Percentiles rank a stretch among this genome's conserved stretches.
Conservation (phyloP, 805 yeast species). For the Scheffersomyces lignosus region DNA sequence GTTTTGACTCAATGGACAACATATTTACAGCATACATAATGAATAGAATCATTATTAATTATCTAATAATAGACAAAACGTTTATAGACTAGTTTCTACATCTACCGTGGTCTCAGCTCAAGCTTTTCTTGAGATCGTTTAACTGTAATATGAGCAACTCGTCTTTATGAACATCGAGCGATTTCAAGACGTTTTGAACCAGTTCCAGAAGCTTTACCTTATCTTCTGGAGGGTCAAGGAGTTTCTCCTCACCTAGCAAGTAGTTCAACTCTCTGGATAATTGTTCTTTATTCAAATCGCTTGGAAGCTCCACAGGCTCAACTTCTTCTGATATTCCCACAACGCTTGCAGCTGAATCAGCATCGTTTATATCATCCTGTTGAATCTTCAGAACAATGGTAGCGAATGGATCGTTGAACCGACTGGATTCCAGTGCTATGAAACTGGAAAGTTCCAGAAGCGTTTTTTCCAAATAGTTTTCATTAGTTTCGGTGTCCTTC, state of each 20-base stretch:
- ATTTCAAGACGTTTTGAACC: conserved; percentile 11
- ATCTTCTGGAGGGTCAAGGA: conserved; percentile 6
- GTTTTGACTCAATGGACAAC: not conserved
- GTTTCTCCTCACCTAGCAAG: conserved; percentile 7
- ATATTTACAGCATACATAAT: not conserved
- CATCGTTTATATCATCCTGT: conserved; percentile 7
- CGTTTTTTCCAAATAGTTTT: conserved; percentile 17
- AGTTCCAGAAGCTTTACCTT: conserved; percentile 6
- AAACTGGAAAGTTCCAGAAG: conserved; percentile 26
- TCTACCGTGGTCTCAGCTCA: not conserved
- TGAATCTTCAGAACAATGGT: conserved; percentile 13
- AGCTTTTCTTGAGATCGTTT: conserved; percentile 14
- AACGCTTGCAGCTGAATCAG: conserved; percentile 17
- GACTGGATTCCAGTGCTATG: conserved; percentile 15
- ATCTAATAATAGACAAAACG: too few relatives aligned
- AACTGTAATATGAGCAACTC: conserved; percentile 25
- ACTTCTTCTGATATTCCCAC: conserved; percentile 10
- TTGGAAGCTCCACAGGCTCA: conserved; percentile 5
- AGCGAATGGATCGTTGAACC: conserved; percentile 22
- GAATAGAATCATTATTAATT: too few relatives aligned
- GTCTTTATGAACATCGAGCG: conserved; percentile 15
- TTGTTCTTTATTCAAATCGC: conserved; percentile 7
- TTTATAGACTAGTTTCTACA: not conserved
- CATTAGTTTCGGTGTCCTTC: conserved; percentile 8
- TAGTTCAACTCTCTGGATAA: conserved; percentile 12